Base-by-base conservation (phyloP, 768 basidiomycete species). In the Tulasnella calospora region DNA sequence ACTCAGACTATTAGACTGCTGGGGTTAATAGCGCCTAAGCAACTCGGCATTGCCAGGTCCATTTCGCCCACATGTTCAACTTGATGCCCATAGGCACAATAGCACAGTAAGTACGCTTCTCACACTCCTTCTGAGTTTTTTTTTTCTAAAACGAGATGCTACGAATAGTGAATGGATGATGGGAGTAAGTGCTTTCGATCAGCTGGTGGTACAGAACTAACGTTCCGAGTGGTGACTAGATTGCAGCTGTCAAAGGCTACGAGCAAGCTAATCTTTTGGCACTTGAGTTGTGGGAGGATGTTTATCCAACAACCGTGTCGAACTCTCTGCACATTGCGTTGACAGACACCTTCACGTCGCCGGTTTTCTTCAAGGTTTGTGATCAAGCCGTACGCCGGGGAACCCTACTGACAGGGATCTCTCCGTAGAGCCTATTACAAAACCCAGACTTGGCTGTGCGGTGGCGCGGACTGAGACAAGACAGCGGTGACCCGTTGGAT, bases 321-420 rank as follows among this genome's bases (percentile, higher is more conserved):
- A 81, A 85, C 46, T 79, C 82, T 33, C 80, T 83, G 78, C 88
- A 92, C 74, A 89, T 94, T 78, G 95, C 96, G 27, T 86, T 99
- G 44, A 98, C 98, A 19, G 98, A 99, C 85, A 99, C 98, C 0
- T 99, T 98, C 84, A 93, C 96, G 7, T 94, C 93, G 1, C 85
- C 88, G 41, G 90, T 89, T 0, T 99, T 98, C 85, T 96, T 95
- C 86, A 88, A 89, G 85, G 95, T 89, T 82, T 35, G 81, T 46
- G 0, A 78, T 30, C 0, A n/a, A 46, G 40, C 23, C 47, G 21
- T 51, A 27, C 47, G 44, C 10, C 4, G n/a, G 9, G 44, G 0
- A 55, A 19, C 15, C 19, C 38, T 38, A 23, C 76, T 70, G 23
- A 61, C 76, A n/a, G 19, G 23, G 3, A 23, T 30, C 12, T 55